Percentiles rank a stretch among this genome's conserved stretches.
These are phyloP conservation scores for Yamadazyma conglobata DNA, from an alignment of 1,139 yeast species.

Conservation along the genomic window DNA sequence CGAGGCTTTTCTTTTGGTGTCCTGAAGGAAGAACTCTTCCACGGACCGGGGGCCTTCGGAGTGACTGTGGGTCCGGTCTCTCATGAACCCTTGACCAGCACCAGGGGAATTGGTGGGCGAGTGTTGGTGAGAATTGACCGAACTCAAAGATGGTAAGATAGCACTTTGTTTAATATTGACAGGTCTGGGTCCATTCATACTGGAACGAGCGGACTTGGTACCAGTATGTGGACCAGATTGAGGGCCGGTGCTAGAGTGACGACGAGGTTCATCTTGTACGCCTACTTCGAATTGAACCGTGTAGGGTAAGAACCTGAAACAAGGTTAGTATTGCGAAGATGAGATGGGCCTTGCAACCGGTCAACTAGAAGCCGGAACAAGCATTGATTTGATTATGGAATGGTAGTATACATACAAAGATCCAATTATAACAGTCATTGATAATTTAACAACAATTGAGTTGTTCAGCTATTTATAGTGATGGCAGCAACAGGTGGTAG, in stretches of 20 bases:
- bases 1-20: slow-evolving; percentile 9
- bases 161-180: slow-evolving; percentile 16
- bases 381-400: no score
- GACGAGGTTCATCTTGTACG: slow-evolving; percentile 11
- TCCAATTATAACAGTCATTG: slow-evolving; percentile 59
- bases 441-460: slow-evolving; percentile 1
- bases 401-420: slow-evolving; percentile 49
- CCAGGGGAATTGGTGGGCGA: slow-evolving; percentile 19
- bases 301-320: slow-evolving; percentile 59
- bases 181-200: slow-evolving; percentile 11
- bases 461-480: background rate
- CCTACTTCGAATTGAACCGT: slow-evolving; percentile 67
- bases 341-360: no score
- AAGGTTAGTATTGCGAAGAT: slow-evolving; percentile 19
- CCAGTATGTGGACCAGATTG: no score
- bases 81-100: slow-evolving; percentile 1
- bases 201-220: no score
- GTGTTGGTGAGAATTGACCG: slow-evolving; percentile 16
- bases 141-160: slow-evolving; percentile 21
- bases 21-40: slow-evolving; percentile 30
- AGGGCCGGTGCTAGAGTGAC: background rate
- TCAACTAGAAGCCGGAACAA: slow-evolving; percentile 1
- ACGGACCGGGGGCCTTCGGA: slow-evolving; percentile 19
- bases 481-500: no score
- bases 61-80: no score